Percentiles rank a stretch among this genome's conserved stretches.
Evolutionary conservation across 805 yeast species (phyloP).

Genomic region (Alloascoidea hylecoeti): DNA sequence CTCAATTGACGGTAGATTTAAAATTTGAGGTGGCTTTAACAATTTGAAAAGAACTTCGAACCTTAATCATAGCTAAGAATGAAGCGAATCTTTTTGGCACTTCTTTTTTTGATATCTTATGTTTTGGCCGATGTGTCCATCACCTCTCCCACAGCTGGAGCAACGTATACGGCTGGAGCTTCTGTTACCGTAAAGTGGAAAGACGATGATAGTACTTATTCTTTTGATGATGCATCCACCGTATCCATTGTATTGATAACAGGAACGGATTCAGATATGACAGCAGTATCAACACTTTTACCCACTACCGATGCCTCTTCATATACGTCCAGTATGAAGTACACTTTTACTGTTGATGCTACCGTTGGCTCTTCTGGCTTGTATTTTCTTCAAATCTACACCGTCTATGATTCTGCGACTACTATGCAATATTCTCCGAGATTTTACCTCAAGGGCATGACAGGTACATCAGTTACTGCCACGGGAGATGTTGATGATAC

Average conservation of each 20-base stretch:
- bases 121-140: background rate
- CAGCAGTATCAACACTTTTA: slow-evolving; percentile 21
- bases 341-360: background rate
- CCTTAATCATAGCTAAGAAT: too few species aligned
- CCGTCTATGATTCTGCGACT: slow-evolving; percentile 25
- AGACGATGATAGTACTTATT: slow-evolving; percentile 36
- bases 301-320: slow-evolving; percentile 13
- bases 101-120: background rate
- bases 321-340: slow-evolving; percentile 16
- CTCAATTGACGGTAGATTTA: too few species aligned
- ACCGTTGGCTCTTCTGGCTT: slow-evolving; percentile 41
- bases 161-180: background rate
- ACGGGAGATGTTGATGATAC: slow-evolving; percentile 31
- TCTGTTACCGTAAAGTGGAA: slow-evolving; percentile 33
- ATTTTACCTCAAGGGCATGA: slow-evolving; percentile 56
- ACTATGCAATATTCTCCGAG: slow-evolving; percentile 58
- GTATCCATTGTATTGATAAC: slow-evolving; percentile 51
- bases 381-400: slow-evolving; percentile 60
- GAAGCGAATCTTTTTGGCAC: too few species aligned
- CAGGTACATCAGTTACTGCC: slow-evolving; percentile 30
- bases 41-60: too few species aligned
- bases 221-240: slow-evolving; percentile 24
- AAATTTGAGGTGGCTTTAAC: too few species aligned
- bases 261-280: slow-evolving; percentile 41
- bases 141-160: background rate